Evolutionary conservation across 108 stramenopile genomes (phyloP).

Genomic region (Aureococcus anophagefferens): DNA sequence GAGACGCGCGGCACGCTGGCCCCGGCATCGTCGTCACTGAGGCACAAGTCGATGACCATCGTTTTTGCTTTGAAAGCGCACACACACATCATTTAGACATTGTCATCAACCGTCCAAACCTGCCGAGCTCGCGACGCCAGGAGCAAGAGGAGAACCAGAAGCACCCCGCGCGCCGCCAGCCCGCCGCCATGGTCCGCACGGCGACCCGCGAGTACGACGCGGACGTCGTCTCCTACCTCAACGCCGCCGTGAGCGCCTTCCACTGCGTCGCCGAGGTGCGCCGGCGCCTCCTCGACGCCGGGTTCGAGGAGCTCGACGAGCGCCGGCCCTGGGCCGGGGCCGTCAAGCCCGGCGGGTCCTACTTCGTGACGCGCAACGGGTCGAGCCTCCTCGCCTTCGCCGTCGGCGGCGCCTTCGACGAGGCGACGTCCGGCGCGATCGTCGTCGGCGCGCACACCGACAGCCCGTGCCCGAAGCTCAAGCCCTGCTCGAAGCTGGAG

Average conservation of each 20-base stretch:
- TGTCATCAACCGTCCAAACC: too few species aligned
- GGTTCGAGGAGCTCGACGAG: slow-evolving; percentile 21
- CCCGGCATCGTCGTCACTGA: too few species aligned
- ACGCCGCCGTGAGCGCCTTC: slow-evolving; percentile 19
- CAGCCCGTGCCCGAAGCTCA: slow-evolving; percentile 26
- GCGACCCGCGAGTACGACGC: background rate
- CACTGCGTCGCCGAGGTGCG: slow-evolving; percentile 13
- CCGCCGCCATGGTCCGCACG: too few species aligned
- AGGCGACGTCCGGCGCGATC: background rate
- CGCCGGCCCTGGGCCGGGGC: background rate
- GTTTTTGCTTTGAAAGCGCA: too few species aligned
- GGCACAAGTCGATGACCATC: too few species aligned
- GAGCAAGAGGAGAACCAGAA: too few species aligned
- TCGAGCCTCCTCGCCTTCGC: slow-evolving; percentile 32
- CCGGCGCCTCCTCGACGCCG: slow-evolving; percentile 4
- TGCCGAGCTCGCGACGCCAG: too few species aligned
- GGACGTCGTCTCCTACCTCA: slow-evolving; percentile 10
- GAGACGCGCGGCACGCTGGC: too few species aligned
- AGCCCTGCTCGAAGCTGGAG: slow-evolving; percentile 14
- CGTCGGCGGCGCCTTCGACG: slow-evolving; percentile 15
- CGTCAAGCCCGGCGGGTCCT: slow-evolving; percentile 20
- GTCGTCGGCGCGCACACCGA: slow-evolving; percentile 37
- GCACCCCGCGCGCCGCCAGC: too few species aligned
- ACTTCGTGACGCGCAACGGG: slow-evolving; percentile 19
- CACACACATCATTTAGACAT: too few species aligned